Evolutionary conservation across 306 rosid genomes (phyloP).

Genomic region (Ormosia semicastrata): DNA sequence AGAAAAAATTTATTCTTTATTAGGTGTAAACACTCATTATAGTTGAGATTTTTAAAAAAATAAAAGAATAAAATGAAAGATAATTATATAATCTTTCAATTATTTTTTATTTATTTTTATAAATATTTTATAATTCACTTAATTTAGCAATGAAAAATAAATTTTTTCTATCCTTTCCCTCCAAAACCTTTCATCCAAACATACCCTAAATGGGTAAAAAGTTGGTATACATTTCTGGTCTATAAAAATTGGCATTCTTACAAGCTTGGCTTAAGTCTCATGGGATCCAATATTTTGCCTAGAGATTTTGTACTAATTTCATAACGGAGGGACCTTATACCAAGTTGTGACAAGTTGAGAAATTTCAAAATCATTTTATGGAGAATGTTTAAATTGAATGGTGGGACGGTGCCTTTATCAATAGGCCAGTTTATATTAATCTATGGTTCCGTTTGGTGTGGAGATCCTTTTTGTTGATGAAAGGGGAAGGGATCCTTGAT

Average conservation of each 20-base stretch:
- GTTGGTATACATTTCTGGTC: neutral
- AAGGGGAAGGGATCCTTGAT: constrained; percentile 9
- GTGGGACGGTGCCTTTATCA: constrained; percentile 18
- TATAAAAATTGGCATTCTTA: neutral
- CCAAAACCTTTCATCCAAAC: too few relatives aligned
- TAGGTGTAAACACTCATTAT: too few relatives aligned
- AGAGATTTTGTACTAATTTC: neutral
- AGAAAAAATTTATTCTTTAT: too few relatives aligned
- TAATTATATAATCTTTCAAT: too few relatives aligned
- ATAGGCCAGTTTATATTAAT: neutral
- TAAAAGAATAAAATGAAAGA: too few relatives aligned
- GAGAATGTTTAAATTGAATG: constrained; percentile 15
- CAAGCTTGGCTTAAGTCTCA: neutral
- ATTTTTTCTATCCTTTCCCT: too few relatives aligned
- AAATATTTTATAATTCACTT: too few relatives aligned
- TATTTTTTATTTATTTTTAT: too few relatives aligned
- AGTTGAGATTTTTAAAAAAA: too few relatives aligned
- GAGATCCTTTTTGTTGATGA: constrained; percentile 12
- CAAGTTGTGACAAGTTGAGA: neutral
- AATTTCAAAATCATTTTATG: neutral
- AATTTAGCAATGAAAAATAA: too few relatives aligned
- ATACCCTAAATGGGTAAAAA: neutral
- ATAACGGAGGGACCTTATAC: neutral
- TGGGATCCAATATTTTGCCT: neutral
- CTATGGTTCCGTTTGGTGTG: constrained; percentile 25